phyloP scores from a whole-genome alignment of 2,329 filamentous ascomycete genomes.

The Sordariomycetes sp. region DNA sequence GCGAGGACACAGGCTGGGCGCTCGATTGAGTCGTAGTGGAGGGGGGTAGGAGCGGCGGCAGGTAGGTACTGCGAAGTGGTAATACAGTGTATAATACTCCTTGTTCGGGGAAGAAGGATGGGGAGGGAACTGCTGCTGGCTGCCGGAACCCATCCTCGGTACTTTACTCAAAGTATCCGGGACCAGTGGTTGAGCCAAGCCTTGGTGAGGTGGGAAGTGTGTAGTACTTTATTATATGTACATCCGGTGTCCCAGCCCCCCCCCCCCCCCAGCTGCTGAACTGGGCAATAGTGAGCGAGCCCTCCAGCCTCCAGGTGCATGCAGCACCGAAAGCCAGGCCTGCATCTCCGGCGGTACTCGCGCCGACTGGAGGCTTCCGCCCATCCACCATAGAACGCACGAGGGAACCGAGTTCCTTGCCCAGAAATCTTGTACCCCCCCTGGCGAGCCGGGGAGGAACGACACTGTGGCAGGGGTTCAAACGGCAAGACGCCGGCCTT shows the following conservation, averaged over 20 bases:
- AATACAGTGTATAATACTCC: background rate
- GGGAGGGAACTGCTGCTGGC: background rate
- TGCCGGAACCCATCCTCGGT: too few relatives aligned
- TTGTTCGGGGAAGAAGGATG: background rate
- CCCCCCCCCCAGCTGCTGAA: too few relatives aligned
- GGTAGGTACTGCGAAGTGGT: background rate
- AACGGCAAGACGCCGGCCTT: background rate
- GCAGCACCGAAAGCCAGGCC: background rate
- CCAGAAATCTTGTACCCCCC: background rate
- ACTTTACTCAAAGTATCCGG: too few relatives aligned
- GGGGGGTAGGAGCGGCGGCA: background rate
- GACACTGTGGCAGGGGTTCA: background rate
- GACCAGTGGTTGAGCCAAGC: too few relatives aligned
- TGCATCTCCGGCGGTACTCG: background rate
- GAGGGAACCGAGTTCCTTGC: background rate
- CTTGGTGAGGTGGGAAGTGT: too few relatives aligned
- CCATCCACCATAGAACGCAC: background rate
- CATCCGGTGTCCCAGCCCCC: too few relatives aligned
- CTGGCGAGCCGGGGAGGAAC: background rate
- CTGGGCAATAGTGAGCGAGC: too few relatives aligned
- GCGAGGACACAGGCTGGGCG: constrained; percentile 2
- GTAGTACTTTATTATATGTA: too few relatives aligned
- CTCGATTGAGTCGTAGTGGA: background rate
- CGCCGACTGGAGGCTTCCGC: background rate
- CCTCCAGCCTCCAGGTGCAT: too few relatives aligned